Conservation (phyloP, 108 stramenopile genomes). For the Nannochloropsis gaditana region DNA sequence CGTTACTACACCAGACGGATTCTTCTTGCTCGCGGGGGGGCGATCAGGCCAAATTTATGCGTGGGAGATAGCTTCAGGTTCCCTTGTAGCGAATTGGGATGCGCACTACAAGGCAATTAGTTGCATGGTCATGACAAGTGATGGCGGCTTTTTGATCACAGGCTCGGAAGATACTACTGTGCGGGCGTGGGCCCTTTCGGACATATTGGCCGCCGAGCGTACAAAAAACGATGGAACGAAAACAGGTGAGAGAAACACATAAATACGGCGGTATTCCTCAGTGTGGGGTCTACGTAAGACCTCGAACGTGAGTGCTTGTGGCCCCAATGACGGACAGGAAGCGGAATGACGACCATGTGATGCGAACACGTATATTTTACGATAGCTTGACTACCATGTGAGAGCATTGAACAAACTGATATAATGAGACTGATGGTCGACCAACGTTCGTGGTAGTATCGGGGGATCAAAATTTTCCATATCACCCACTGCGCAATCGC, state of each 20-base stretch:
- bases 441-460: neutral
- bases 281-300: too few species aligned
- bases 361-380: neutral
- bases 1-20: neutral
- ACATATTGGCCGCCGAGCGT: neutral
- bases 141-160: slow-evolving; percentile 12
- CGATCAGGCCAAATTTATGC: neutral
- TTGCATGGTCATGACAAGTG: neutral
- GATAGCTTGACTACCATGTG: neutral
- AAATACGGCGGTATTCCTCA: too few species aligned
- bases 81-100: neutral
- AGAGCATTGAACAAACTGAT: neutral
- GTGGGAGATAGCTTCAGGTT: neutral
- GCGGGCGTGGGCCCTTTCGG: neutral
- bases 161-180: slow-evolving; percentile 16
- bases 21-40: slow-evolving; percentile 6
- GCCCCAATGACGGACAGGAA: neutral
- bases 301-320: too few species aligned
- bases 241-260: neutral
- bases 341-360: neutral
- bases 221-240: neutral
- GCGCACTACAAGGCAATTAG: neutral
- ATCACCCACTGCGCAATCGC: too few species aligned
- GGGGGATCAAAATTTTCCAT: too few species aligned
- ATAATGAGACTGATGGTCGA: slow-evolving; percentile 18